These are phyloP conservation scores for Microglena sp. DNA, from an alignment of 139 green algal genomes.

Conservation along the genomic window DNA sequence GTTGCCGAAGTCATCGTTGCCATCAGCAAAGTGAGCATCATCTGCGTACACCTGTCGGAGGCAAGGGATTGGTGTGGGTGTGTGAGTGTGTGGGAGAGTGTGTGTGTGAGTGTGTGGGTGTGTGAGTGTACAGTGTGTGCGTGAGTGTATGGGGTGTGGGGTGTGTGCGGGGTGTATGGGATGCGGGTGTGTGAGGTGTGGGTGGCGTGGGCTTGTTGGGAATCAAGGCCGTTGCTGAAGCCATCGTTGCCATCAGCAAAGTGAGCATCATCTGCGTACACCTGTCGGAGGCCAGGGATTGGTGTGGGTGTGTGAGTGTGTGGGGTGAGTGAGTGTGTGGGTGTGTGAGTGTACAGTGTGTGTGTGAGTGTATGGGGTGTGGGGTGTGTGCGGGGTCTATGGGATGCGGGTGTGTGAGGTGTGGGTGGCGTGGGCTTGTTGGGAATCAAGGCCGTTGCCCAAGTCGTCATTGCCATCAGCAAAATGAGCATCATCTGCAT, in stretches of 20 bases:
- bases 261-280: slow-evolving; percentile 9
- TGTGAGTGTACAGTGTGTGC: background rate
- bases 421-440: background rate
- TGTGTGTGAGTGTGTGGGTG: background rate
- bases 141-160: background rate
- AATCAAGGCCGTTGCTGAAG: too few relatives aligned
- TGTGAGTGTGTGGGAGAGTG: background rate
- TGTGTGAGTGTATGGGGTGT: background rate
- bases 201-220: too few relatives aligned
- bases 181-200: too few relatives aligned
- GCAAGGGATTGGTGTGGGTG: background rate
- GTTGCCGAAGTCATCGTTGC: slow-evolving; percentile 1
- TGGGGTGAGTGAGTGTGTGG: background rate
- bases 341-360: background rate
- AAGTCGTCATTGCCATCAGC: slow-evolving; percentile 4
- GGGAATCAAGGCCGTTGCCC: background rate
- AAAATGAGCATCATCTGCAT: slow-evolving; percentile 8
- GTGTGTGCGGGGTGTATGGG: too few relatives aligned
- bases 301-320: background rate
- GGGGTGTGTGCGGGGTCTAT: too few relatives aligned
- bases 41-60: slow-evolving; percentile 8
- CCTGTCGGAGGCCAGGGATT: background rate
- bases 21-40: slow-evolving; percentile 6
- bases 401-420: background rate
- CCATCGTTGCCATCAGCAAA: slow-evolving; percentile 2